Evolutionary conservation across 371 early-diverging fungal genomes (phyloP).

Genomic region (Mucor sp.): DNA sequence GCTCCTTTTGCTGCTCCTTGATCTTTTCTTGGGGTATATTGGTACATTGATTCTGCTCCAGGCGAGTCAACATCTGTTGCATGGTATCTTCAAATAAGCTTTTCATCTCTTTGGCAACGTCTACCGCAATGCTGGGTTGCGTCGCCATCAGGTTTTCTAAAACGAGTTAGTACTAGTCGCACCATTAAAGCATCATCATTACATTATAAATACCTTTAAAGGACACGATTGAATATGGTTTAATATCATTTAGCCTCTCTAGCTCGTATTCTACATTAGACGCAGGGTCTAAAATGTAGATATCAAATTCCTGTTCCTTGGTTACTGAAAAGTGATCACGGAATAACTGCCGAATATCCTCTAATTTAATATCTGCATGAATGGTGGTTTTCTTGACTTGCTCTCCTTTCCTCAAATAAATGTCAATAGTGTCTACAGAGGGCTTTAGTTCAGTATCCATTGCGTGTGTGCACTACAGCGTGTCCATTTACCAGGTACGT

Average conservation of each 20-base stretch:
- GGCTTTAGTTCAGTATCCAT: neutral
- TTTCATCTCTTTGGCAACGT: neutral
- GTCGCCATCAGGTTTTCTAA: neutral
- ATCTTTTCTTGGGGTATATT: conserved; percentile 11
- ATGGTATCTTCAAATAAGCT: conserved; percentile 9
- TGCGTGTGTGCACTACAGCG: too few species aligned
- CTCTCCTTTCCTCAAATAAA: conserved; percentile 55
- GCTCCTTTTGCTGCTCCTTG: conserved; percentile 10
- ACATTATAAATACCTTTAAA: conserved; percentile 43
- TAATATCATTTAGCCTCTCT: conserved; percentile 58
- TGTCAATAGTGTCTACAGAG: neutral
- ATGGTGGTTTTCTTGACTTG: conserved; percentile 47
- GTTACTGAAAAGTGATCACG: conserved; percentile 40
- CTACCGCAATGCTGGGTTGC: neutral
- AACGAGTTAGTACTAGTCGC: neutral
- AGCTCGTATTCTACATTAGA: conserved; percentile 62
- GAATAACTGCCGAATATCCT: conserved; percentile 48
- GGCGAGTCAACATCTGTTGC: neutral
- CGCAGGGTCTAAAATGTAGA: conserved; percentile 58
- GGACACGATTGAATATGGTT: conserved; percentile 53
- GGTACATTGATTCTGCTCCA: neutral
- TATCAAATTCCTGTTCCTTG: conserved; percentile 21
- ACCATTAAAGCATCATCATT: neutral
- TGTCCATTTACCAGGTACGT: neutral
- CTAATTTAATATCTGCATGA: conserved; percentile 35